These are phyloP conservation scores for Neospora caninum DNA, from an alignment of 169 alveolate species.

Conservation along the genomic window DNA sequence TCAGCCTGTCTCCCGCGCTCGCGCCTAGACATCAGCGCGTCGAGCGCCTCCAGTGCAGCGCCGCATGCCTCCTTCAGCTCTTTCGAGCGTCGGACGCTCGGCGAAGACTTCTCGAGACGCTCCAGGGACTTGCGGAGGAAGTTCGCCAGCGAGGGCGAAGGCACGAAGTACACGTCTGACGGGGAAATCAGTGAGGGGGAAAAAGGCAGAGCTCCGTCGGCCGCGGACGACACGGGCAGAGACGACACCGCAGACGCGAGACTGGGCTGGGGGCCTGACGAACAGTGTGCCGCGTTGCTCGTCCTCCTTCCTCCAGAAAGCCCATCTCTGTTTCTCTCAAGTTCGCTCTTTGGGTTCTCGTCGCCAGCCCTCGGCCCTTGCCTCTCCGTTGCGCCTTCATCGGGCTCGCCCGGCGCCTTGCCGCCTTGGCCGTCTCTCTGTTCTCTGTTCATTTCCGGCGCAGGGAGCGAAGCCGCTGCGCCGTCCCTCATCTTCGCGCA, in stretches of 20 bases:
- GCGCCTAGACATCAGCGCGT: neutral
- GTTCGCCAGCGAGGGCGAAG: neutral
- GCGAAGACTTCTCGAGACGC: neutral
- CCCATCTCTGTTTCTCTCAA: too few species aligned
- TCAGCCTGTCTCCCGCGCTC: neutral
- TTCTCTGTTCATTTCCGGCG: too few species aligned
- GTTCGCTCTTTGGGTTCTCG: too few species aligned
- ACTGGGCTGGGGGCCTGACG: too few species aligned
- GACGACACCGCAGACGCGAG: neutral
- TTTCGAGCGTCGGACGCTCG: neutral
- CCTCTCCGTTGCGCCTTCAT: too few species aligned
- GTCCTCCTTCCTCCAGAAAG: too few species aligned
- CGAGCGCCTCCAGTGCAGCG: conserved; percentile 31
- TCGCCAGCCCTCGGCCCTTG: too few species aligned
- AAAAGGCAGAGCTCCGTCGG: neutral
- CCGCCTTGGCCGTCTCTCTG: too few species aligned
- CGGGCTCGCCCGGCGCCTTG: too few species aligned
- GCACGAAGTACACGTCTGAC: neutral
- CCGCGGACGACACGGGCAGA: neutral
- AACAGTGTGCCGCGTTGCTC: too few species aligned
- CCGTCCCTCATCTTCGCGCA: too few species aligned
- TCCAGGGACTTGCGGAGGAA: neutral
- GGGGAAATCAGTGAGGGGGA: neutral
- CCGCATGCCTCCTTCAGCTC: conserved; percentile 23
- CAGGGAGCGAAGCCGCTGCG: too few species aligned